Percentiles rank a stretch among this genome's conserved stretches.
Evolutionary conservation across 2,329 filamentous ascomycete genomes (phyloP).

Genomic region (Fusarium compactum): DNA sequence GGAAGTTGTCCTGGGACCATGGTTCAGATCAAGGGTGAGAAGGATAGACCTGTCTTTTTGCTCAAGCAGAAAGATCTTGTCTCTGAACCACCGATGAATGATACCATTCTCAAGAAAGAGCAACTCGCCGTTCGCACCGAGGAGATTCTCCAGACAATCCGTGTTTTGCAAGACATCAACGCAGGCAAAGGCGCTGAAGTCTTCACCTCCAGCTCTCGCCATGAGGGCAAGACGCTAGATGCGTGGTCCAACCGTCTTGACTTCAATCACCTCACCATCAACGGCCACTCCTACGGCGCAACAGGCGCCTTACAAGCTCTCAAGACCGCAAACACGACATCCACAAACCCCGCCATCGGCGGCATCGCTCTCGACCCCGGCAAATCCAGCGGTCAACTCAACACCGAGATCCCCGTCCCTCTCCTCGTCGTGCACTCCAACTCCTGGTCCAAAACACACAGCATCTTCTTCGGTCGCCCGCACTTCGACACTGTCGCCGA

Average conservation of each 20-base stretch:
- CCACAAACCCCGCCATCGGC: slow-evolving; percentile 59
- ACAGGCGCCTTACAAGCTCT: slow-evolving; percentile 72
- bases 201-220: slow-evolving; percentile 58
- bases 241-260: slow-evolving; percentile 68
- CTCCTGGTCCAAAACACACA: slow-evolving; percentile 70
- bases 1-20: slow-evolving; percentile 62
- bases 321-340: slow-evolving; percentile 54
- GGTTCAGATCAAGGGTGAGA: slow-evolving; percentile 50
- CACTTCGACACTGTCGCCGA: slow-evolving; percentile 74
- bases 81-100: slow-evolving; percentile 51
- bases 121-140: slow-evolving; percentile 65
- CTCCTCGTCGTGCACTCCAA: slow-evolving; percentile 72
- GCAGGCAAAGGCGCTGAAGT: slow-evolving; percentile 53
- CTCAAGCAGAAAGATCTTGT: slow-evolving; percentile 53
- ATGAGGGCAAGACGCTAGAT: slow-evolving; percentile 60
- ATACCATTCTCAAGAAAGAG: slow-evolving; percentile 55
- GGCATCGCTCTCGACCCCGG: slow-evolving; percentile 75
- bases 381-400: slow-evolving; percentile 72
- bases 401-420: slow-evolving; percentile 68
- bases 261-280: slow-evolving; percentile 65
- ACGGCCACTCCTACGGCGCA: slow-evolving; percentile 75
- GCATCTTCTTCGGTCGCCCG: slow-evolving; percentile 70
- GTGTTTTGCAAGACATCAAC: slow-evolving; percentile 57
- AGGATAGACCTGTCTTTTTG: slow-evolving; percentile 50
- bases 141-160: slow-evolving; percentile 61